These are phyloP conservation scores for Cutaneotrichosporon cavernicola DNA, from an alignment of 1,284 basidiomycete genomes.

Conservation along the genomic window DNA sequence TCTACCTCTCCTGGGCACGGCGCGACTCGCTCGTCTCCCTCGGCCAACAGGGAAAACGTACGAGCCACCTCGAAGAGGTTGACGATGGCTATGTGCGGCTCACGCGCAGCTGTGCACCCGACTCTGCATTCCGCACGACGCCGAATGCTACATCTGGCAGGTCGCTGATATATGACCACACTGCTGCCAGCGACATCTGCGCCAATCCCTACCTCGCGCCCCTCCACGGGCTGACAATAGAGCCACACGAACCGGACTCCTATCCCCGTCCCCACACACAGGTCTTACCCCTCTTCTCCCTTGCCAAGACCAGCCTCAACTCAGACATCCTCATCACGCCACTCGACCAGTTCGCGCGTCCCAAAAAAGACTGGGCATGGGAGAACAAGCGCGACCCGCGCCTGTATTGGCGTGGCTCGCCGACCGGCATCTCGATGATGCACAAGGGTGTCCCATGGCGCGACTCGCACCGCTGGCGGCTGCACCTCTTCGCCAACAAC, in stretches of 20 bases:
- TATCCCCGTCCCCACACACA: slow-evolving; percentile 50
- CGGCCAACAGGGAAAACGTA: slow-evolving; percentile 48
- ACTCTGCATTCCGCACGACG: slow-evolving; percentile 40
- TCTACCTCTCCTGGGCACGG: slow-evolving; percentile 54
- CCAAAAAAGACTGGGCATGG: slow-evolving; percentile 53
- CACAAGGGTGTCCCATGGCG: slow-evolving; percentile 50
- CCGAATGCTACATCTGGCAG: slow-evolving; percentile 27
- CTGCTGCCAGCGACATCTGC: slow-evolving; percentile 48
- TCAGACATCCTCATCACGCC: slow-evolving; percentile 57
- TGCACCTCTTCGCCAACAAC: slow-evolving; percentile 52
- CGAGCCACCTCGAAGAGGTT: slow-evolving; percentile 31
- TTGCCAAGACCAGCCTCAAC: slow-evolving; percentile 52
- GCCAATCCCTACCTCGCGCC: slow-evolving; percentile 51
- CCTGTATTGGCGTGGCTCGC: slow-evolving; percentile 54
- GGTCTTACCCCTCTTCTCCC: slow-evolving; percentile 50
- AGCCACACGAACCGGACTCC: slow-evolving; percentile 44
- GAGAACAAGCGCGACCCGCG: slow-evolving; percentile 51
- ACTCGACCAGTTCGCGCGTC: slow-evolving; percentile 54
- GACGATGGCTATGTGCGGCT: slow-evolving; percentile 41
- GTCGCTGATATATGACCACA: slow-evolving; percentile 48
- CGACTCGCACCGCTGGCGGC: slow-evolving; percentile 53
- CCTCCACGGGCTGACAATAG: slow-evolving; percentile 49
- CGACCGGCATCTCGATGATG: slow-evolving; percentile 56
- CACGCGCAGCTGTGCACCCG: slow-evolving; percentile 44
- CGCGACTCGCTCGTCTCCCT: slow-evolving; percentile 51